These are phyloP conservation scores for Coriaria nepalensis DNA, from an alignment of 306 rosid species.

Conservation along the genomic window DNA sequence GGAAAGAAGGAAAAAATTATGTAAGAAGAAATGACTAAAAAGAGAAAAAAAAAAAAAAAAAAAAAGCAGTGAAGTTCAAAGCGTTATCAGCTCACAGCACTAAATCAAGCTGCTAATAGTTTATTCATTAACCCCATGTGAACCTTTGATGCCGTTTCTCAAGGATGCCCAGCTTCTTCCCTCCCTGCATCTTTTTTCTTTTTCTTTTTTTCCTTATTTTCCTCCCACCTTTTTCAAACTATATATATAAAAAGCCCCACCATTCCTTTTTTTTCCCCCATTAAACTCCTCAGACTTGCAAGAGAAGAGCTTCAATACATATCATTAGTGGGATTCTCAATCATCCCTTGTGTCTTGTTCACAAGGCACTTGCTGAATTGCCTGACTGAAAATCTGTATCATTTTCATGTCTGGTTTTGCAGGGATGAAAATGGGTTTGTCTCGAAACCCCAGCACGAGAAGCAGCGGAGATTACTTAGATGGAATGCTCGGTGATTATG, in stretches of 20 bases:
- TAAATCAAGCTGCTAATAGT: conserved; percentile 3
- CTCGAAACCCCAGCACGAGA: conserved; percentile 24
- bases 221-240: conserved; percentile 9
- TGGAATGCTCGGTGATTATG: conserved; percentile 81
- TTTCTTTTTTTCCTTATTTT: conserved; percentile 10
- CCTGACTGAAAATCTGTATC: neutral
- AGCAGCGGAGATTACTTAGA: conserved; percentile 63
- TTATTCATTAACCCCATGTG: conserved; percentile 56
- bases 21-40: neutral
- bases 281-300: neutral
- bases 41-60: too few species aligned
- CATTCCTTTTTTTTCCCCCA: conserved; percentile 5
- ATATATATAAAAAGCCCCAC: neutral
- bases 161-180: conserved; percentile 17
- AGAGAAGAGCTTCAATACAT: too few species aligned
- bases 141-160: conserved; percentile 47
- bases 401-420: conserved; percentile 9
- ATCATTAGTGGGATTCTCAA: too few species aligned
- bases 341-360: too few species aligned
- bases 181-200: conserved; percentile 16
- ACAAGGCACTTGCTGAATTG: too few species aligned
- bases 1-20: conserved; percentile 23
- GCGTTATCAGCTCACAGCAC: neutral
- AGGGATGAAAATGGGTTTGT: conserved; percentile 41
- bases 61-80: conserved; percentile 19